These are phyloP conservation scores for Podospora anserina DNA, from an alignment of 495 filamentous ascomycete genomes.

Conservation along the genomic window DNA sequence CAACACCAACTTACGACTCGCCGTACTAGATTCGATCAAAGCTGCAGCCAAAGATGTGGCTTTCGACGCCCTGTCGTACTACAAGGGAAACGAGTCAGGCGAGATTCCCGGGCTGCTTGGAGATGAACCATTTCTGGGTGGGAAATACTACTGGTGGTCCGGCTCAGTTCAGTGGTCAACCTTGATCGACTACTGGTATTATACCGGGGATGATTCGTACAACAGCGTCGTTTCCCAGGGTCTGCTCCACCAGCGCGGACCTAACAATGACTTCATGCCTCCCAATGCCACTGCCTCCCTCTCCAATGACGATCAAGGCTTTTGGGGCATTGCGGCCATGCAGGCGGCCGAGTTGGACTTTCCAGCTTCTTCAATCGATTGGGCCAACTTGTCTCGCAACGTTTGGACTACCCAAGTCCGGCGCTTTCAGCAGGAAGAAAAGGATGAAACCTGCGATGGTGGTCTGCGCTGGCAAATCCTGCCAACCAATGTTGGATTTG, in stretches of 20 bases:
- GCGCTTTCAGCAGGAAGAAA: conserved; percentile 35
- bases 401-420: conserved; percentile 68
- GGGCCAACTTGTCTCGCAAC: conserved; percentile 69
- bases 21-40: conserved; percentile 9
- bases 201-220: conserved; percentile 64
- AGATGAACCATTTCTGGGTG: conserved; percentile 38
- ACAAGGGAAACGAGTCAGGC: conserved; percentile 60
- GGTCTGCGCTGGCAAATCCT: conserved; percentile 80
- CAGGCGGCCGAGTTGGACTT: conserved; percentile 70
- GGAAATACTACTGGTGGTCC: conserved; percentile 55
- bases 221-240: conserved; percentile 56
- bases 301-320: conserved; percentile 81
- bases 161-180: conserved; percentile 49
- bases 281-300: conserved; percentile 67
- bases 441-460: conserved; percentile 58
- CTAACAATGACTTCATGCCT: conserved; percentile 58
- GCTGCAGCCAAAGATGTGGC: conserved; percentile 15
- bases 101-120: conserved; percentile 64
- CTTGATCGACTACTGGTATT: conserved; percentile 68
- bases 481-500: conserved; percentile 67
- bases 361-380: conserved; percentile 63
- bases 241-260: conserved; percentile 61
- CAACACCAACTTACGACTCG: not conserved
- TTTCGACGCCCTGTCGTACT: conserved; percentile 59
- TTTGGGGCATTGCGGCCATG: conserved; percentile 75